Evolutionary conservation across 208 protist genomes (phyloP).

Genomic region (Trypanosoma congolense): DNA sequence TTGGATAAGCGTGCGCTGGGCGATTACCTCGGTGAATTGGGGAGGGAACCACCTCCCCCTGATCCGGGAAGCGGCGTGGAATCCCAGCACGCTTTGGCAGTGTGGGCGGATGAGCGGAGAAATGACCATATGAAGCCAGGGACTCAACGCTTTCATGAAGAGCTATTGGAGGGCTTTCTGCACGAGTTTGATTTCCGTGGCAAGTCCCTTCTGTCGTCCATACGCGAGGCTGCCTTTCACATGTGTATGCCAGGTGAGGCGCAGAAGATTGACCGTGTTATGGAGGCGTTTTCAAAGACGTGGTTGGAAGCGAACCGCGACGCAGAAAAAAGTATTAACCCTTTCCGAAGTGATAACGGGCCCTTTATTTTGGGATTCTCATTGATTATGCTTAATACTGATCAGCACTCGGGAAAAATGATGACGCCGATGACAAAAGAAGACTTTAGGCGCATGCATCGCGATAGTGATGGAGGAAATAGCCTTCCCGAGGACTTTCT

Average conservation of each 20-base stretch:
- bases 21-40: conserved; percentile 85
- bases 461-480: conserved; percentile 93
- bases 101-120: conserved; percentile 26
- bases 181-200: conserved; percentile 70
- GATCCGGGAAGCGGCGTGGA: conserved; percentile 14
- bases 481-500: conserved; percentile 89
- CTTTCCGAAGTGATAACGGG: conserved; percentile 70
- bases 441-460: conserved; percentile 94
- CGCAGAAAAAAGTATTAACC: conserved; percentile 57
- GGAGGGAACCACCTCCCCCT: conserved; percentile 29
- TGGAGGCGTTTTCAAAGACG: conserved; percentile 83
- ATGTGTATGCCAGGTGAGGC: conserved; percentile 88
- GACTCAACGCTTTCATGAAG: conserved; percentile 67
- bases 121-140: conserved; percentile 38
- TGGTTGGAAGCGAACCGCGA: conserved; percentile 67
- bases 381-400: conserved; percentile 99
- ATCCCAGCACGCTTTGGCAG: conserved; percentile 4
- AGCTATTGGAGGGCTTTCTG: conserved; percentile 77
- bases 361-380: conserved; percentile 96
- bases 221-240: conserved; percentile 82
- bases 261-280: conserved; percentile 93
- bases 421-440: conserved; percentile 91
- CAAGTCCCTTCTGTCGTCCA: conserved; percentile 67
- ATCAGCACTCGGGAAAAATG: conserved; percentile 94
- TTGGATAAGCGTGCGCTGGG: conserved; percentile 85